phyloP scores from a whole-genome alignment of 805 yeast genomes.

The Scheffersomyces ergatensis region DNA sequence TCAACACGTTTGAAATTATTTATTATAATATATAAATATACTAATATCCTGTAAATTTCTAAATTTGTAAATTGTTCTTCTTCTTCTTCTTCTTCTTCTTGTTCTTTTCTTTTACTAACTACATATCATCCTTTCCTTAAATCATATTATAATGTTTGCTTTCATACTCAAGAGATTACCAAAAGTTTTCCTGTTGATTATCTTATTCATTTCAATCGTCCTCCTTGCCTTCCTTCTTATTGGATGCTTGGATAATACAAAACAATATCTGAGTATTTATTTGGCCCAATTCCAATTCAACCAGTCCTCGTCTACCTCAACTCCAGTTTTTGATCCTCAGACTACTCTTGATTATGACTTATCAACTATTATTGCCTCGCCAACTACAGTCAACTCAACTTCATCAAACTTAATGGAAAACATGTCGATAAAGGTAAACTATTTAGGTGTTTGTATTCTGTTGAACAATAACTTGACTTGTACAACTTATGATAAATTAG shows the following conservation, averaged over 20 bases:
- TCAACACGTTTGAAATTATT: too few species aligned
- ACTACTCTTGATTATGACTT: too few species aligned
- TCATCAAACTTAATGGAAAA: neutral
- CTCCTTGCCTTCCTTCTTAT: constrained; percentile 53
- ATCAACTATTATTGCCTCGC: too few species aligned
- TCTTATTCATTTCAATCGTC: constrained; percentile 48
- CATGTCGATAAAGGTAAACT: constrained; percentile 46
- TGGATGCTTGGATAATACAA: constrained; percentile 46
- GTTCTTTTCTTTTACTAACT: too few species aligned
- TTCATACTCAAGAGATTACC: neutral
- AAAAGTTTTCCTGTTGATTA: constrained; percentile 8
- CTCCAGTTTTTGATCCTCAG: neutral
- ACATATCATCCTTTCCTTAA: too few species aligned
- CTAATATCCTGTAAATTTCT: too few species aligned
- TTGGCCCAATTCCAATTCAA: constrained; percentile 51
- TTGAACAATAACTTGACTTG: constrained; percentile 32
- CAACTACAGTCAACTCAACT: constrained; percentile 1
- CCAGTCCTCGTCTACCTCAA: constrained; percentile 25
- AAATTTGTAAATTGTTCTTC: too few species aligned
- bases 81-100: too few species aligned
- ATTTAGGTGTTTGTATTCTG: constrained; percentile 54
- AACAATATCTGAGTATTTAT: constrained; percentile 48
- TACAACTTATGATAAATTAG: constrained; percentile 25
- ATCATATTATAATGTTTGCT: neutral
- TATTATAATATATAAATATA: too few species aligned